These are phyloP conservation scores for Pinus tabuliformis DNA, from an alignment of 75 land plant species.

Conservation along the genomic window DNA sequence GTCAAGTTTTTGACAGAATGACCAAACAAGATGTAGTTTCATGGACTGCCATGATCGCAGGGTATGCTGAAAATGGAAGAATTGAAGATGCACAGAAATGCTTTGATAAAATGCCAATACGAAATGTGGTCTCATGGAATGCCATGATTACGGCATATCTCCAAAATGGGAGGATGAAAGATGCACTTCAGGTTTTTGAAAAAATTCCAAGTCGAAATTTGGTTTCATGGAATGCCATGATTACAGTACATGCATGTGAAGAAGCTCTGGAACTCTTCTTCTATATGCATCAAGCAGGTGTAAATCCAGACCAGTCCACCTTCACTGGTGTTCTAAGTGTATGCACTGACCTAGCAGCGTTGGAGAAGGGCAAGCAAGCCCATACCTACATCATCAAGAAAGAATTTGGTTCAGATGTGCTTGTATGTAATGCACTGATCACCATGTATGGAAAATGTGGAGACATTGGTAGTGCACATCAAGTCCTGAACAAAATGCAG, in stretches of 20 bases:
- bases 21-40: conserved; percentile 11
- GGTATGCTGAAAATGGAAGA: conserved; percentile 3
- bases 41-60: conserved; percentile 21
- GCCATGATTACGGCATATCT: conserved; percentile 5
- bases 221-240: background rate
- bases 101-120: conserved; percentile 5
- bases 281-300: conserved; percentile 14
- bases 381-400: conserved; percentile 29
- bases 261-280: conserved; percentile 8
- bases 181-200: background rate
- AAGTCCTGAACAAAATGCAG: conserved; percentile 17
- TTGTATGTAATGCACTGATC: conserved; percentile 32
- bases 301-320: conserved; percentile 12
- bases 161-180: background rate
- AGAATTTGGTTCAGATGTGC: conserved; percentile 16
- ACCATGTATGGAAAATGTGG: conserved; percentile 75
- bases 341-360: conserved; percentile 1
- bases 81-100: background rate
- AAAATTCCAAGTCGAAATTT: background rate
- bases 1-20: conserved; percentile 10
- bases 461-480: conserved; percentile 27
- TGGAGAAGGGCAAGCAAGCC: conserved; percentile 11
- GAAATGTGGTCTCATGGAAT: conserved; percentile 6
- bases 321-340: conserved; percentile 12
- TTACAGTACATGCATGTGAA: background rate